Evolutionary conservation across 2,329 filamentous ascomycete species (phyloP), one percentile per base, ranked within the genome.

Genomic region (Aspergillus sp.): DNA sequence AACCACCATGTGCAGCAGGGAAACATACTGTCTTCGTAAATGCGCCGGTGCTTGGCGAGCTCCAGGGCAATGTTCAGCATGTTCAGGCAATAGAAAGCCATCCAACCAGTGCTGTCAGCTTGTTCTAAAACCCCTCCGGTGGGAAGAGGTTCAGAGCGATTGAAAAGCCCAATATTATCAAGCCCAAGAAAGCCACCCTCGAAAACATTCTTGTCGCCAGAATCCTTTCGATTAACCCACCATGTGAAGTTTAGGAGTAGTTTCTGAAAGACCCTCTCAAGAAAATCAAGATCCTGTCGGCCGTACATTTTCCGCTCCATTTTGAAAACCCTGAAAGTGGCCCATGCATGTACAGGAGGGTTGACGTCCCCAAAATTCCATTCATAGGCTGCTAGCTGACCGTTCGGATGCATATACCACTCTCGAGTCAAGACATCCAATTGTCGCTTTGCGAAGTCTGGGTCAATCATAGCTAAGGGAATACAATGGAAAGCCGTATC

Each of bases 311-410:
- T 98, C 65, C 95, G 88, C 80, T 98, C 93, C 63, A 98, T 97
- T 78, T 98, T 98, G 86, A 98, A 98, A 0, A 90, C 91, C 57
- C 95, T 85, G 81, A 98, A 98, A 0, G 91, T 91, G 2, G 93
- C 88, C 93, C 93, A 98, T 1, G 93, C 95, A 73, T 98, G 93
- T 1, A 98, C 93, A 0, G 93, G 93, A 24, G 93, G 93, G 67
- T 98, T 98, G 62, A 97, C 93, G 68, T 98, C 95, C 54, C 93
- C 89, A 77, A 97, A 98, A 72, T 98, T 97, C 93, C 93, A 98
- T 73, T 98, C 93, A 68, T 88, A 95, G 66, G 93, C 93, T 51
- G 93, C 91, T 39, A 98, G 80, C 75, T 98, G 93, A 46, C 93
- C 95, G 68, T 98, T 98, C 15, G 93, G 93, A 75, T 98, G 93